Conservation (phyloP, 2,329 filamentous ascomycete species). For the Nakataea oryzae region DNA sequence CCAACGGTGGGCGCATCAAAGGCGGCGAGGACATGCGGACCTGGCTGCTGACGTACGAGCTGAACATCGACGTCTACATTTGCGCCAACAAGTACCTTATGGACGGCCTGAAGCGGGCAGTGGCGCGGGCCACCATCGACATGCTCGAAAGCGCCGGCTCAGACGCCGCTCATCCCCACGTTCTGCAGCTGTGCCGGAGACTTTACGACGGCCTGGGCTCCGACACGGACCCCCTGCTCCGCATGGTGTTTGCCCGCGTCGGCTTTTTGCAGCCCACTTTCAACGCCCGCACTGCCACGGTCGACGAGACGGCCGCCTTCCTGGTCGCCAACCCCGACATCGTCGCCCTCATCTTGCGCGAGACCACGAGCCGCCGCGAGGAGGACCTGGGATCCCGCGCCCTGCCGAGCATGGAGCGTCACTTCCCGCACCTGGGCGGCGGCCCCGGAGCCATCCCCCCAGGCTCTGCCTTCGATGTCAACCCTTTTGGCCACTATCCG, state of each 20-base stretch:
- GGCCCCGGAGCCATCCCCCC: neutral
- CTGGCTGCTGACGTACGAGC: constrained; percentile 34
- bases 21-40: constrained; percentile 33
- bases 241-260: constrained; percentile 36
- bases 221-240: constrained; percentile 29
- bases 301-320: constrained; percentile 29
- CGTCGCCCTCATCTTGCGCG: constrained; percentile 32
- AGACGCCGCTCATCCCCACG: constrained; percentile 30
- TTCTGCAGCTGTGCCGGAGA: constrained; percentile 30
- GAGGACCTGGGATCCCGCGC: constrained; percentile 16
- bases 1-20: constrained; percentile 23
- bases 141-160: constrained; percentile 32
- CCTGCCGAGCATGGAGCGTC: neutral
- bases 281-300: constrained; percentile 24
- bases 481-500: neutral
- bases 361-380: constrained; percentile 32
- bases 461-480: neutral
- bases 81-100: constrained; percentile 36
- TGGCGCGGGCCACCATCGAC: constrained; percentile 31
- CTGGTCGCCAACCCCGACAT: constrained; percentile 33
- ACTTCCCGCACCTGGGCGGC: neutral
- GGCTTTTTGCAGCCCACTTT: constrained; percentile 34
- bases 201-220: constrained; percentile 29
- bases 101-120: constrained; percentile 29
- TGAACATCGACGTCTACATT: constrained; percentile 38